phyloP scores from a whole-genome alignment of 495 filamentous ascomycete genomes.

The Achaetomiella virescens region DNA sequence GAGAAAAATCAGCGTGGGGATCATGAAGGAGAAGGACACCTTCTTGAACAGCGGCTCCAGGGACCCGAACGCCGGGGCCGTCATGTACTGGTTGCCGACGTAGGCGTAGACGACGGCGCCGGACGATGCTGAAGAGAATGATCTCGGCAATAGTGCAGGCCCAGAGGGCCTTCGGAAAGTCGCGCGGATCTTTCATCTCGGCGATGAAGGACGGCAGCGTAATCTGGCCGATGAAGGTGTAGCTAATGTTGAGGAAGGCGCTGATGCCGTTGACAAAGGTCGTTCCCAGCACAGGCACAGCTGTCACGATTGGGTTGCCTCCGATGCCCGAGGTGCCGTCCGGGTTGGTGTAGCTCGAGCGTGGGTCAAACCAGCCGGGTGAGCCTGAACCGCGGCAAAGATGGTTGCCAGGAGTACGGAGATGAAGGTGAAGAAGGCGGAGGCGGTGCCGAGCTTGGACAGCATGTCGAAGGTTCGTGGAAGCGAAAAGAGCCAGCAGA shows the following conservation, averaged over 20 bases:
- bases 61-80: slow-evolving; percentile 74
- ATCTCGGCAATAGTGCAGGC: slow-evolving; percentile 80
- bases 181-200: slow-evolving; percentile 79
- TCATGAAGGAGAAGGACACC: slow-evolving; percentile 84
- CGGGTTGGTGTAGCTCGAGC: slow-evolving; percentile 31
- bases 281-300: slow-evolving; percentile 60
- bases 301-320: slow-evolving; percentile 57
- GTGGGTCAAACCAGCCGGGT: slow-evolving; percentile 55
- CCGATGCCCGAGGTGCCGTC: slow-evolving; percentile 29
- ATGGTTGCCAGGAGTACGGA: slow-evolving; percentile 75
- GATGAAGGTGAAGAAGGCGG: slow-evolving; percentile 78
- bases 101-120: slow-evolving; percentile 73
- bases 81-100: slow-evolving; percentile 79
- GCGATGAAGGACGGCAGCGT: slow-evolving; percentile 87
- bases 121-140: slow-evolving; percentile 70
- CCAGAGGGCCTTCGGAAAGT: slow-evolving; percentile 86
- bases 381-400: slow-evolving; percentile 65
- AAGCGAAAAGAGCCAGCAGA: slow-evolving; percentile 69
- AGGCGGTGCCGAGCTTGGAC: slow-evolving; percentile 66
- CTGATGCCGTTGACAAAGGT: slow-evolving; percentile 73
- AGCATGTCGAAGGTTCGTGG: slow-evolving; percentile 75
- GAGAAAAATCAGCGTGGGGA: slow-evolving; percentile 83
- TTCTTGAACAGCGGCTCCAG: slow-evolving; percentile 70
- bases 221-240: slow-evolving; percentile 91
- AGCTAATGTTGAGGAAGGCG: slow-evolving; percentile 84